Percentiles rank a stretch among this genome's conserved stretches.
Conservation (phyloP, 116 monocot species). For the Iris pallida region DNA sequence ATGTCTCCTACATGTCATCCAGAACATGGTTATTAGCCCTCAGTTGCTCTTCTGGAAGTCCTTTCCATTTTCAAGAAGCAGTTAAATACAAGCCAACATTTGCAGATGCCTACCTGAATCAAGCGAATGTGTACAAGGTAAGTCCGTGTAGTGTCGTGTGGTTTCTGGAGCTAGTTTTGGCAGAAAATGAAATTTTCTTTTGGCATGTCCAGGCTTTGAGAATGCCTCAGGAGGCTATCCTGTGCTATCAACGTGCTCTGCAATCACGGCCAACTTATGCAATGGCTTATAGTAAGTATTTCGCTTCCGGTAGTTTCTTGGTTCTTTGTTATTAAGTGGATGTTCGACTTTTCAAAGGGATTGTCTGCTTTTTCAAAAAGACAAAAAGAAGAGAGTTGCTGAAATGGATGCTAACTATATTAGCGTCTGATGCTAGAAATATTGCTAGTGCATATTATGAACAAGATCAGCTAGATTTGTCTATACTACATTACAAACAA, state of each 20-base stretch:
- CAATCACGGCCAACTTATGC: slow-evolving; percentile 70
- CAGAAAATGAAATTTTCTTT: slow-evolving; percentile 39
- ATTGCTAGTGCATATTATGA: slow-evolving; percentile 72
- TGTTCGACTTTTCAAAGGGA: too few relatives aligned
- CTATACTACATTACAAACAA: slow-evolving; percentile 92
- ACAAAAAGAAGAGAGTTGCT: neutral
- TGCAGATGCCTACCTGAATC: slow-evolving; percentile 68
- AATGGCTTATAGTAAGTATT: slow-evolving; percentile 73
- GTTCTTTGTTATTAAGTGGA: too few relatives aligned
- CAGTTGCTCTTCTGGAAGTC: neutral
- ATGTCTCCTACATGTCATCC: too few relatives aligned
- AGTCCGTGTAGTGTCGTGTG: slow-evolving; percentile 33
- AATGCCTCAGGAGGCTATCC: slow-evolving; percentile 85
- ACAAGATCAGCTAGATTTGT: slow-evolving; percentile 88
- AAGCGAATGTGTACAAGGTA: slow-evolving; percentile 88
- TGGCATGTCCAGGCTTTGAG: slow-evolving; percentile 80
- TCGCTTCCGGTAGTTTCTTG: neutral
- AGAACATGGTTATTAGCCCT: too few relatives aligned
- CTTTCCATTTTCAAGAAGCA: slow-evolving; percentile 60
- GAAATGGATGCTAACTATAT: neutral
- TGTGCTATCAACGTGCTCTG: slow-evolving; percentile 81
- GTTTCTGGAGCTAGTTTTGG: slow-evolving; percentile 37
- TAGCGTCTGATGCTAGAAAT: slow-evolving; percentile 41
- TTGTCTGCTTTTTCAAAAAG: neutral
- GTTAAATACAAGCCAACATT: slow-evolving; percentile 76